Base-by-base conservation (phyloP, 1,139 yeast genomes). In the Candida sp. region DNA sequence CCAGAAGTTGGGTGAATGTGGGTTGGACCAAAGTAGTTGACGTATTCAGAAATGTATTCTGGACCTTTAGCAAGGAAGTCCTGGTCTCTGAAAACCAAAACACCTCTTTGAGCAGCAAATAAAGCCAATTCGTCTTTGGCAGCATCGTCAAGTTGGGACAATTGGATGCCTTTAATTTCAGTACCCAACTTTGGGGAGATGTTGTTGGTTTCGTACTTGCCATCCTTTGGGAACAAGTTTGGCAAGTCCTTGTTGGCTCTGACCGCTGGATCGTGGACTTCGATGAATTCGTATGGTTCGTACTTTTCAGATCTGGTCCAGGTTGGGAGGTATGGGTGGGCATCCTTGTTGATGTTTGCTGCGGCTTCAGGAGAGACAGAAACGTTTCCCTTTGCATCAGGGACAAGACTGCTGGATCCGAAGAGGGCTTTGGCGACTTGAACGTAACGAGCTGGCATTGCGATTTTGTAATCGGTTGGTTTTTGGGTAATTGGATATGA, bases 1-100 rank as follows among this genome's bases (percentile, higher is more conserved):
- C 90, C 89, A 6, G 90, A 83, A 3, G 90, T 85, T 46, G 92
- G 90, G 62, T 88, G 94, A 50, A 84, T 77, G 68, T 88, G 94
- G 49, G 86, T 74, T 8, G 84, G 83, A 11, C 93, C 93, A 68
- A 78, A 88, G 65, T 85, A 80, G 47, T 73, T 72, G 32, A 88
- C 90, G 61, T 80, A 81, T n/a, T 80, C 75, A 44, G 73, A 77
- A 45, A 80, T 77, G 56, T 72, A 80, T 42, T 72, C 73, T 6
- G 88, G 84, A 40, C 89, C 90, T 54, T 80, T 68, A 39, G 74
- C 73, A 45, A 83, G 78, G 55, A 85, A 78, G 60, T 88, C 85
- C 66, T 86, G 92, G 55, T 83, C 80, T 63, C 89, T 75, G 69
- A 87, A 85, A 9, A 85, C 81, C 32, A 84, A 85, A 47, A 86